These are phyloP conservation scores for Dendrostoma leiphaemia DNA, from an alignment of 2,329 filamentous ascomycete species.

Conservation along the genomic window DNA sequence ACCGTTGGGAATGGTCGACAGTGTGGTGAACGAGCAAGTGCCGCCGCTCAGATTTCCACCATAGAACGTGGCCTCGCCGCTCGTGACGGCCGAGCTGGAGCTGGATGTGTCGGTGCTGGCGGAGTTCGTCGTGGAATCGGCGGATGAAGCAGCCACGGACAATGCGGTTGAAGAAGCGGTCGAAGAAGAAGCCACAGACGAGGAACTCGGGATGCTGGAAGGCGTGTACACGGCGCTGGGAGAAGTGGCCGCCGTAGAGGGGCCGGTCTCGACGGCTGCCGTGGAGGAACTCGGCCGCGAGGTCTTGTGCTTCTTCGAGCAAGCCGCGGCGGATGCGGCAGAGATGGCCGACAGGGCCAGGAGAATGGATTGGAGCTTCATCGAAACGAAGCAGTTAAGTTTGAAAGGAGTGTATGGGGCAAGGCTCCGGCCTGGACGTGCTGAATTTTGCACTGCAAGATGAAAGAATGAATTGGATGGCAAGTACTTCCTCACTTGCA, in stretches of 20 bases:
- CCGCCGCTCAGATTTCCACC: conserved; percentile 57
- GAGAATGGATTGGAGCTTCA: conserved; percentile 15
- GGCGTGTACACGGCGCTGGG: background rate
- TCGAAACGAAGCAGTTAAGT: background rate
- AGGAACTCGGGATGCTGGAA: background rate
- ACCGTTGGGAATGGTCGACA: conserved; percentile 53
- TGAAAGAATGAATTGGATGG: background rate
- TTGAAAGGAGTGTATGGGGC: background rate
- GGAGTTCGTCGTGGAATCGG: background rate
- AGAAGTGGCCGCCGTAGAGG: background rate
- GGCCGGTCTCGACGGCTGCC: background rate
- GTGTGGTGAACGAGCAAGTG: conserved; percentile 61
- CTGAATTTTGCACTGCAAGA: conserved; percentile 1
- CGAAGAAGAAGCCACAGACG: background rate
- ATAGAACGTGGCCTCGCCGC: conserved; percentile 50
- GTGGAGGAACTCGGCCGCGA: background rate
- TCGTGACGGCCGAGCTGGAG: conserved; percentile 15
- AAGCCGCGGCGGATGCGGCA: conserved; percentile 2
- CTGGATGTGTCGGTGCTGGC: too few relatives aligned
- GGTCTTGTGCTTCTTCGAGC: background rate
- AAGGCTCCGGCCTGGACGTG: background rate
- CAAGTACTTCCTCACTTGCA: background rate
- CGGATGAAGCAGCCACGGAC: background rate
- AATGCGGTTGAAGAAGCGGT: background rate
- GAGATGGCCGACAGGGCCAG: conserved; percentile 10